Percentiles rank a stretch among this genome's conserved stretches.
phyloP scores from a whole-genome alignment of 331 rosid genomes.

The Malus hybrid region DNA sequence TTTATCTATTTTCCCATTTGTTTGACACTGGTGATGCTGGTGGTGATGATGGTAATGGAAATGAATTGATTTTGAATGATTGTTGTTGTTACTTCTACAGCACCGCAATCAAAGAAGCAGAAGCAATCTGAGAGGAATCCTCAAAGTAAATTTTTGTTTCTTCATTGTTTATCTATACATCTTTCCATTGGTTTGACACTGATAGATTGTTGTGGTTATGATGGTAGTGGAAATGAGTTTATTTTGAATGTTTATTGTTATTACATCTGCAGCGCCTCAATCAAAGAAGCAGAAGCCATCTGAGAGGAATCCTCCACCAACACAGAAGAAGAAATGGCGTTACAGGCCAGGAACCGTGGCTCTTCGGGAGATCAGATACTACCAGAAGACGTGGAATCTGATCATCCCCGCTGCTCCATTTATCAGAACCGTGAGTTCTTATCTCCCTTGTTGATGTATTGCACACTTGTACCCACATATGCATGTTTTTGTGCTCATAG shows the following conservation, averaged over 20 bases:
- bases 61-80: not conserved
- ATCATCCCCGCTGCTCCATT: constrained; percentile 29
- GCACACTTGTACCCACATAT: not conserved
- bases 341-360: constrained; percentile 22
- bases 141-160: too few species aligned
- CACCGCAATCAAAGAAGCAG: not conserved
- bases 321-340: constrained; percentile 13
- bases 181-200: too few species aligned
- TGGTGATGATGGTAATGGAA: not conserved
- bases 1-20: not conserved
- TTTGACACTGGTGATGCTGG: not conserved
- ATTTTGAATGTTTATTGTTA: not conserved
- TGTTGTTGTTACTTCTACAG: not conserved
- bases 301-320: not conserved
- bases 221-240: not conserved
- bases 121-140: not conserved
- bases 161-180: too few species aligned
- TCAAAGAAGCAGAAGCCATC: constrained; percentile 6
- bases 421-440: constrained; percentile 22
- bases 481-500: not conserved
- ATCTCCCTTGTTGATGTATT: not conserved
- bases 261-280: not conserved
- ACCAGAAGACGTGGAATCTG: constrained; percentile 18
- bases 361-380: constrained; percentile 26
- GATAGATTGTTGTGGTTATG: not conserved